These are phyloP conservation scores for Calendula officinalis DNA, from an alignment of 129 eudicot genomes.

Conservation along the genomic window DNA sequence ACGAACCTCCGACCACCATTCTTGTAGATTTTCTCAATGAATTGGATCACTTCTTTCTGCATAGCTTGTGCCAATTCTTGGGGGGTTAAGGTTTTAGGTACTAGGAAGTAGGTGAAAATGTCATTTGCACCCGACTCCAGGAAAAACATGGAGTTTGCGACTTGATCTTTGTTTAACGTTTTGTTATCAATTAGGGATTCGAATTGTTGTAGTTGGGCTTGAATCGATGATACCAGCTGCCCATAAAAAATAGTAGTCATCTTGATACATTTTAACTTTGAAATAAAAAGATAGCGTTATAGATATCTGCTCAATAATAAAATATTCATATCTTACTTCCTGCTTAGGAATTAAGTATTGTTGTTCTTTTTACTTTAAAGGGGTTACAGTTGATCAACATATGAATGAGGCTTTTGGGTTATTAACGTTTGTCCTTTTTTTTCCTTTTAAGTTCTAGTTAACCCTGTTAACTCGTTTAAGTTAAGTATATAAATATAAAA, in stretches of 20 bases:
- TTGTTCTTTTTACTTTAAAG: too few species aligned
- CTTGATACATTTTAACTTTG: too few species aligned
- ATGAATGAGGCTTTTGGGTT: too few species aligned
- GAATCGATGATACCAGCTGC: slow-evolving; percentile 58
- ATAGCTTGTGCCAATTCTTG: slow-evolving; percentile 47
- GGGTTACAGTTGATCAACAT: too few species aligned
- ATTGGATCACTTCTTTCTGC: slow-evolving; percentile 40
- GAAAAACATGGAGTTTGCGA: slow-evolving; percentile 43
- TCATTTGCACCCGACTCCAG: slow-evolving; percentile 68
- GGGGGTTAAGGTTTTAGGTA: slow-evolving; percentile 28
- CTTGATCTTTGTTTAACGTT: slow-evolving; percentile 35
- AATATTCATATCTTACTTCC: too few species aligned
- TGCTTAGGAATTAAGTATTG: too few species aligned
- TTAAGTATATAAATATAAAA: too few species aligned
- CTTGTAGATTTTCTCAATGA: slow-evolving; percentile 42
- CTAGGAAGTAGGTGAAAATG: slow-evolving; percentile 33
- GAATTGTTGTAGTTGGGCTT: slow-evolving; percentile 63
- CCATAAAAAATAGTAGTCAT: not conserved
- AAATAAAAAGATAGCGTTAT: too few species aligned
- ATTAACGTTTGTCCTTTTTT: too few species aligned
- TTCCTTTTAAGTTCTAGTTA: too few species aligned
- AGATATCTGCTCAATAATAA: too few species aligned
- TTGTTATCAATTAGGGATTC: slow-evolving; percentile 32
- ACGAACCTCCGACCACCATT: slow-evolving; percentile 58
- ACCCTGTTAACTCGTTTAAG: too few species aligned